Evolutionary conservation across 768 basidiomycete genomes (phyloP), one percentile per base, ranked within the genome.

Genomic region (Mycena rebaudengoi): DNA sequence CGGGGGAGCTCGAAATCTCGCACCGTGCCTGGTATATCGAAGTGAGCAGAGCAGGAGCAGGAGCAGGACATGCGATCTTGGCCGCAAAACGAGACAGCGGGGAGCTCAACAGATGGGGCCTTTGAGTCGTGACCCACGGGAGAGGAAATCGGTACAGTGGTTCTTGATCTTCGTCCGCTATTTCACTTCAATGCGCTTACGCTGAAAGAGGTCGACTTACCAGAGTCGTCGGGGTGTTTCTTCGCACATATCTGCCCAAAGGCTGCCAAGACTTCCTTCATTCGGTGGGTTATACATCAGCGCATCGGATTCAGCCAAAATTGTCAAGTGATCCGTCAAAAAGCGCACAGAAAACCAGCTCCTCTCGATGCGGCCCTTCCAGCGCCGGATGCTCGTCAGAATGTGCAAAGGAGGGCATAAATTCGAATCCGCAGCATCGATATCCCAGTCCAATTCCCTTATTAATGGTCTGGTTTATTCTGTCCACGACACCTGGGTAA

Each of bases 291-390:
- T 41, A n/a, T 7, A 20, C 7, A 41, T 6, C 10, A 41, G 40
- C 21, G 7, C 16, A 18, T 7, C 16, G 40, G 8, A 13, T 41
- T n/a, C 21, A 41, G n/a, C 6, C 16, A 7, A 16, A 8, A 4
- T 49, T 44, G 45, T 66, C 58, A 8, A 14, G 45, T 10, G 13
- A 29, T 46, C n/a, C n/a, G n/a, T n/a, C n/a, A n/a, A n/a, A n/a
- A n/a, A n/a, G n/a, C n/a, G n/a, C n/a, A 53, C 52, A 41, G 32
- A 67, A 65, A 43, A 59, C 67, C 26, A 50, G 55, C 21, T 64
- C 60, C 12, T 69, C 67, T 21, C 80, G 2, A 72, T 69, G 16
- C 78, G 72, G 45, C 73, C 66, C 65, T 81, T 81, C 59, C 65
- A 81, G 5, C 79, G 62, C 25, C n/a, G 58, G 58, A 48, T n/a